phyloP scores from a whole-genome alignment of 1,284 basidiomycete genomes.

The Laetiporus sulphureus region DNA sequence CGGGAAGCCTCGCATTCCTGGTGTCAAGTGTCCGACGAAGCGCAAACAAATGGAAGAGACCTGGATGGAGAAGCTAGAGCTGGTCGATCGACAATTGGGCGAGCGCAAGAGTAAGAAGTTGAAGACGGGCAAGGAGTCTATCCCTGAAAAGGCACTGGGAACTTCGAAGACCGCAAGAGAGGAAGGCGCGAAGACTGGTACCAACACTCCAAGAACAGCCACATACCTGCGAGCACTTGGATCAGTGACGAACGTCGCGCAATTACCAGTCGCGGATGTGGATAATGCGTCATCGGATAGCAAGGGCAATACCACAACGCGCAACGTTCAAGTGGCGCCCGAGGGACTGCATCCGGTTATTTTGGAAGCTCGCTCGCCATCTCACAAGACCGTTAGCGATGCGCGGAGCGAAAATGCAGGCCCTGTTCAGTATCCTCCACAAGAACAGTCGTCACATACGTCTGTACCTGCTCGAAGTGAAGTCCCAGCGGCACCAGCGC shows the following conservation, averaged over 20 bases:
- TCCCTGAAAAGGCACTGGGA: too few relatives aligned
- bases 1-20: slow-evolving; percentile 31
- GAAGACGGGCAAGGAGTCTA: too few relatives aligned
- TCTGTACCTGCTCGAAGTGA: too few relatives aligned
- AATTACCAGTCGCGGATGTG: neutral
- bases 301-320: neutral
- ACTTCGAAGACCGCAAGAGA: neutral
- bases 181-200: neutral
- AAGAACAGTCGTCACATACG: too few relatives aligned
- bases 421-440: too few relatives aligned
- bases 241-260: slow-evolving; percentile 21
- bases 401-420: too few relatives aligned
- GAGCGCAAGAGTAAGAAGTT: too few relatives aligned
- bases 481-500: too few relatives aligned
- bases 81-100: slow-evolving; percentile 15
- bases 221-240: slow-evolving; percentile 7
- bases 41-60: slow-evolving; percentile 26
- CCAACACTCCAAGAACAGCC: neutral
- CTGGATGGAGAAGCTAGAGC: slow-evolving; percentile 31
- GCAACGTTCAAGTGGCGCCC: neutral
- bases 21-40: slow-evolving; percentile 29
- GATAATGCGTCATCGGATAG: neutral
- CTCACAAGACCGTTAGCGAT: too few relatives aligned
- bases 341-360: too few relatives aligned
- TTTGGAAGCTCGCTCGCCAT: too few relatives aligned